phyloP scores from a whole-genome alignment of 1,284 basidiomycete species.

The Erythrobasidium hasegawianum region DNA sequence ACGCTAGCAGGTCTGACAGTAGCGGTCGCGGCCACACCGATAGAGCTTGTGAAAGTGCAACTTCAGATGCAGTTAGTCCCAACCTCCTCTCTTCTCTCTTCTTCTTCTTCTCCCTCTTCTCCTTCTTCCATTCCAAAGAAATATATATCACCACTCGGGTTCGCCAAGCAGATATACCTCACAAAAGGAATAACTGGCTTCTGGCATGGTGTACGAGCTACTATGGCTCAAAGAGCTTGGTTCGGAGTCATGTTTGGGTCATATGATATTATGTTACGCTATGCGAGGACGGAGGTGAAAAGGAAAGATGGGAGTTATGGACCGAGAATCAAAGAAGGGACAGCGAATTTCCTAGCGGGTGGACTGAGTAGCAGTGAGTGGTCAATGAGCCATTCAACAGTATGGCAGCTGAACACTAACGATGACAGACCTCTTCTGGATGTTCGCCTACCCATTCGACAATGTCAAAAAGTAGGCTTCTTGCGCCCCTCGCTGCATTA shows the following conservation, averaged over 20 bases:
- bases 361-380: slow-evolving; percentile 65
- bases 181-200: slow-evolving; percentile 44
- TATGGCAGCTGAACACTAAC: no score
- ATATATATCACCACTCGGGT: slow-evolving; percentile 49
- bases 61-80: slow-evolving; percentile 69
- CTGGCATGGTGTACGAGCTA: slow-evolving; percentile 50
- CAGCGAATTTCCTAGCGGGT: slow-evolving; percentile 66
- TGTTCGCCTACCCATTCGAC: slow-evolving; percentile 69
- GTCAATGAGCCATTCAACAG: slow-evolving; percentile 62
- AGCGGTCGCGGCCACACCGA: slow-evolving; percentile 64
- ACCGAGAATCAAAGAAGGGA: slow-evolving; percentile 57
- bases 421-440: slow-evolving; percentile 51
- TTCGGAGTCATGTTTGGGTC: slow-evolving; percentile 47
- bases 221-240: slow-evolving; percentile 49
- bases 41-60: slow-evolving; percentile 68
- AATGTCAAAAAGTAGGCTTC: slow-evolving; percentile 68
- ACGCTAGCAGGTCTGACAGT: slow-evolving; percentile 72
- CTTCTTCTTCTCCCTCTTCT: background rate
- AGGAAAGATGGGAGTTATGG: slow-evolving; percentile 45
- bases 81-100: slow-evolving; percentile 47
- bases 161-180: slow-evolving; percentile 46
- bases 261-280: slow-evolving; percentile 37
- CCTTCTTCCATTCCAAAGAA: background rate
- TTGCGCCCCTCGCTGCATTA: background rate
- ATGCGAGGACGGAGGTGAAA: slow-evolving; percentile 32